Conservation (phyloP, 441 rosid genomes). For the Theobroma grandiflorum region DNA sequence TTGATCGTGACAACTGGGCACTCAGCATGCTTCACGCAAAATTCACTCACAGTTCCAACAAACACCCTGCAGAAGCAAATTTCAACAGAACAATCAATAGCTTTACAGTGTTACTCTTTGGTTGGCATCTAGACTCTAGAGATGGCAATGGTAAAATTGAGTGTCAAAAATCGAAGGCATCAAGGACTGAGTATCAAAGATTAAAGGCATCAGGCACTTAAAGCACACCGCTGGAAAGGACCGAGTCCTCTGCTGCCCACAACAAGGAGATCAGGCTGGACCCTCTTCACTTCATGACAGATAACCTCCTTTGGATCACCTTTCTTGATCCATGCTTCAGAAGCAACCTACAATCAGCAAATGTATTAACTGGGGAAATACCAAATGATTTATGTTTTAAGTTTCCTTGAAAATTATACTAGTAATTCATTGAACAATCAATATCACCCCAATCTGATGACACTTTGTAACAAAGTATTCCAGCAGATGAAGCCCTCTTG, state of each 20-base stretch:
- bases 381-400: neutral
- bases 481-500: conserved; percentile 79
- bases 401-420: neutral
- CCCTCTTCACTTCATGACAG: conserved; percentile 86
- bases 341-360: conserved; percentile 61
- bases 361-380: neutral
- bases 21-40: conserved; percentile 94
- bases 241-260: conserved; percentile 94
- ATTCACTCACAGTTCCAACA: conserved; percentile 95
- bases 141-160: neutral
- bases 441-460: conserved; percentile 79
- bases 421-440: conserved; percentile 17
- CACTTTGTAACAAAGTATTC: conserved; percentile 84
- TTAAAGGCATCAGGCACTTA: no score
- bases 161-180: neutral
- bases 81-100: neutral
- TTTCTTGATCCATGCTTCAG: conserved; percentile 87
- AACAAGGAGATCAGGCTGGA: conserved; percentile 85
- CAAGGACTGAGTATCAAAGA: no score
- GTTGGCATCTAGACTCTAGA: neutral
- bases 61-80: conserved; percentile 70
- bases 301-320: conserved; percentile 91
- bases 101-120: neutral
- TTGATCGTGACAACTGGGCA: conserved; percentile 90
- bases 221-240: conserved; percentile 82